Evolutionary conservation across 805 yeast genomes (phyloP).

Genomic region (Yamadazyma akitaensis): DNA sequence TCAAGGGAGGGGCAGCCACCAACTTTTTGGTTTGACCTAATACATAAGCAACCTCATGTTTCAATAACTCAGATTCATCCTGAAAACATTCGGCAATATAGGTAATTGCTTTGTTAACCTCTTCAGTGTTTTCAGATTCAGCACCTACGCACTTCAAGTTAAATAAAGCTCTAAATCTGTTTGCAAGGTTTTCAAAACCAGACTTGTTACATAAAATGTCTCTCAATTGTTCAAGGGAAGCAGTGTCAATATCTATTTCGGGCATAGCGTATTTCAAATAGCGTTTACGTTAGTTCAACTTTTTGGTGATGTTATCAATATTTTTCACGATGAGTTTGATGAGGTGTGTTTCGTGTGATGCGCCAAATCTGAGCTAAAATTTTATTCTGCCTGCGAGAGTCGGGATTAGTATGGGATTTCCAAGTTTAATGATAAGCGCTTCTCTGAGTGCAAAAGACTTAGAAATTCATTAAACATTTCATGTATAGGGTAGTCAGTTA

Average conservation of each 20-base stretch:
- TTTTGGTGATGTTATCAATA: background rate
- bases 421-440: too few relatives aligned
- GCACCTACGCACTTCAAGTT: slow-evolving; percentile 83
- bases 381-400: background rate
- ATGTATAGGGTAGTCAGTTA: too few relatives aligned
- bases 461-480: too few relatives aligned
- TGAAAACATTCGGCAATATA: slow-evolving; percentile 82
- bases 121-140: slow-evolving; percentile 52
- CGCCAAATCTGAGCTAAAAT: background rate
- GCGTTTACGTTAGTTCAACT: background rate
- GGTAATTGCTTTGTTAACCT: slow-evolving; percentile 66
- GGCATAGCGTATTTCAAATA: slow-evolving; percentile 20
- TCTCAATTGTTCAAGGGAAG: slow-evolving; percentile 61
- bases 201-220: slow-evolving; percentile 62
- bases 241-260: slow-evolving; percentile 38
- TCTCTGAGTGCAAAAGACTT: too few relatives aligned
- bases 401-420: background rate
- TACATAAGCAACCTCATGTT: slow-evolving; percentile 97
- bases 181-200: slow-evolving; percentile 74
- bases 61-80: slow-evolving; percentile 82
- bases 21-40: slow-evolving; percentile 91
- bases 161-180: slow-evolving; percentile 91
- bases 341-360: slow-evolving; percentile 2
- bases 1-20: slow-evolving; percentile 70
- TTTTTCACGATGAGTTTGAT: slow-evolving; percentile 9